Base-by-base conservation (phyloP, 768 basidiomycete species). In the Lepiota brunneoincarnata region DNA sequence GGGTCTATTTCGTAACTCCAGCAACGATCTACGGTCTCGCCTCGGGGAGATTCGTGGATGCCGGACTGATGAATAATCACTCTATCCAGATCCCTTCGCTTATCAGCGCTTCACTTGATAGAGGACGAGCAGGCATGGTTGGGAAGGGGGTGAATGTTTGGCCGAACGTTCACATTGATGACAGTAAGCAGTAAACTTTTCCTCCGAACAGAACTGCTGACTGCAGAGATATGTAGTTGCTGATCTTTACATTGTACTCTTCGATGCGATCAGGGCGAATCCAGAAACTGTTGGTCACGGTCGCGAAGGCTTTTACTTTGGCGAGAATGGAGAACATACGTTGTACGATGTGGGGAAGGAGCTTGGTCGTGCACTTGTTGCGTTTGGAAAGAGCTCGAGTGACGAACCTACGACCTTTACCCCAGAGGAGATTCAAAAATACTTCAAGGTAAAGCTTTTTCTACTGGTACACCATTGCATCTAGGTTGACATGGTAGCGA, bases 91-190 rank as follows among this genome's bases (percentile, higher is more conserved):
- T 84, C 31, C 81, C 82, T 1, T 21, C 26, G 2, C 62, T 82
- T 14, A 71, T 82, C 31, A 62, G 68, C 35, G 69, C 71, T 2
- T 64, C 72, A 23, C 51, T 81, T 26, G 67, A 65, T 21, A 67
- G 81, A 31, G 73, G 74, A 11, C 74, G 74, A 34, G 80, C 72
- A 1, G 82, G 78, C 3, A 65, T 80, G 58, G 65, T 84, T 7
- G 83, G 83, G 1, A 61, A 71, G 45, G 83, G 83, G 10, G 72
- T 75, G 62, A 78, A 82, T 41, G 58, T 76, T 21, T 84, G 81
- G 81, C 72, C 74, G 1, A 70, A 81, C 56, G 78, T 86, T 17
- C 75, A 83, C 54, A 74, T 84, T 48, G 67, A 76, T 40, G 83
- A 86, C 34, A 67, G 80, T 79, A 48, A 47, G 69, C 15, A n/a